Conservation (phyloP, 306 rosid genomes). For the Dalbergia cochinchinensis region DNA sequence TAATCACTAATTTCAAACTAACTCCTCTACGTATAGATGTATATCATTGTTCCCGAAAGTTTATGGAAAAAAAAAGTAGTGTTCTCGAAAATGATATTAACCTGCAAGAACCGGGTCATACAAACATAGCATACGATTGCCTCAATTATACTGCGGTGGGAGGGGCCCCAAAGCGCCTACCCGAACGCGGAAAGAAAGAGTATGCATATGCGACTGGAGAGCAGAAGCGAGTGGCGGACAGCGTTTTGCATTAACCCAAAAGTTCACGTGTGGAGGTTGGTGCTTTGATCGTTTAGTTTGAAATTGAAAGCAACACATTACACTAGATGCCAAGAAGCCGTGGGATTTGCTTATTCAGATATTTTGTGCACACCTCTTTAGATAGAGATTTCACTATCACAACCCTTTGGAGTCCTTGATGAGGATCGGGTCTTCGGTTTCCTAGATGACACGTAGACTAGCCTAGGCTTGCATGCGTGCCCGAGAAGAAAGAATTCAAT, state of each 20-base stretch:
- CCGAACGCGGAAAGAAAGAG: conserved; percentile 11
- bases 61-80: no score
- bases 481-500: no score
- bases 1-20: no score
- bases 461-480: no score
- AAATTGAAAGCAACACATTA: not conserved
- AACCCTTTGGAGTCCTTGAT: not conserved
- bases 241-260: not conserved
- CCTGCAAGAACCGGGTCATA: not conserved
- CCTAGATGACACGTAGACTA: no score
- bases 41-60: no score
- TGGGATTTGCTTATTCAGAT: not conserved
- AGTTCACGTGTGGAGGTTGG: not conserved
- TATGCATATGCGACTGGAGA: not conserved
- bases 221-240: not conserved
- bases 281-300: not conserved
- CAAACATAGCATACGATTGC: not conserved
- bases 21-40: no score
- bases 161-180: not conserved
- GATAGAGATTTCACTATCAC: not conserved
- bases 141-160: not conserved
- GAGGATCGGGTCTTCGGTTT: no score
- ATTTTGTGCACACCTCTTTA: not conserved
- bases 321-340: not conserved
- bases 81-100: not conserved